Percentiles rank a stretch among this genome's conserved stretches.
These are phyloP conservation scores for Aspergillus phoenicis DNA, from an alignment of 2,329 filamentous ascomycete species.

Conservation along the genomic window DNA sequence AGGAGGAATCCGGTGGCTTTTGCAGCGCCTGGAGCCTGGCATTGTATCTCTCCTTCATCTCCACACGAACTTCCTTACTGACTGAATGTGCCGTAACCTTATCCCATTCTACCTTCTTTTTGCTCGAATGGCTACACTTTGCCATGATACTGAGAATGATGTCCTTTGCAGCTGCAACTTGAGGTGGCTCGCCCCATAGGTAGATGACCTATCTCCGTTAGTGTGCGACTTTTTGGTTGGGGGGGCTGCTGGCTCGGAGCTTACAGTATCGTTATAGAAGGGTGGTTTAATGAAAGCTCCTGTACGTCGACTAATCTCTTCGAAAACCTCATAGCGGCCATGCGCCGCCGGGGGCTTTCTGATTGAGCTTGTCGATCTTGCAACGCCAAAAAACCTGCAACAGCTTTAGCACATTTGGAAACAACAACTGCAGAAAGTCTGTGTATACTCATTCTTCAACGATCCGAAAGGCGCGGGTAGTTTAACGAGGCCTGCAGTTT, in stretches of 20 bases:
- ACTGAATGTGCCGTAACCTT: conserved; percentile 29
- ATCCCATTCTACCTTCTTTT: conserved; percentile 27
- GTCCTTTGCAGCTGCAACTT: conserved; percentile 28
- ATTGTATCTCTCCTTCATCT: conserved; percentile 27
- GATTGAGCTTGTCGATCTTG: conserved; percentile 13
- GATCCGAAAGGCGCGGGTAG: conserved; percentile 24
- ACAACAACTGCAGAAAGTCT: neutral
- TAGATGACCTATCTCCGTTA: conserved; percentile 24
- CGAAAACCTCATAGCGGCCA: conserved; percentile 28
- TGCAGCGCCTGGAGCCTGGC: conserved; percentile 29
- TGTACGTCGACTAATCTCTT: conserved; percentile 30
- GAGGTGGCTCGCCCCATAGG: conserved; percentile 31
- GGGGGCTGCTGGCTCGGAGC: neutral
- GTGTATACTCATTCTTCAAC: conserved; percentile 28
- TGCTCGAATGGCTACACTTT: conserved; percentile 18
- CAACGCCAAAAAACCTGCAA: conserved; percentile 25
- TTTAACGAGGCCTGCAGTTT: conserved; percentile 19
- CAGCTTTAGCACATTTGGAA: neutral
- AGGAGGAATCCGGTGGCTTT: conserved; percentile 26
- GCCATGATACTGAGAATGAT: conserved; percentile 22
- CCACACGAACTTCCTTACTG: conserved; percentile 28
- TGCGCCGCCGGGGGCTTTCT: conserved; percentile 7
- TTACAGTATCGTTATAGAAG: conserved; percentile 27
- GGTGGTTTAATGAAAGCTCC: conserved; percentile 33
- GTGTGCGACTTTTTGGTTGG: neutral